A percentile compares a stretch with the other conserved stretches of the same genome.
phyloP scores from a whole-genome alignment of 2,329 filamentous ascomycete genomes.

The Fusarium avenaceum region DNA sequence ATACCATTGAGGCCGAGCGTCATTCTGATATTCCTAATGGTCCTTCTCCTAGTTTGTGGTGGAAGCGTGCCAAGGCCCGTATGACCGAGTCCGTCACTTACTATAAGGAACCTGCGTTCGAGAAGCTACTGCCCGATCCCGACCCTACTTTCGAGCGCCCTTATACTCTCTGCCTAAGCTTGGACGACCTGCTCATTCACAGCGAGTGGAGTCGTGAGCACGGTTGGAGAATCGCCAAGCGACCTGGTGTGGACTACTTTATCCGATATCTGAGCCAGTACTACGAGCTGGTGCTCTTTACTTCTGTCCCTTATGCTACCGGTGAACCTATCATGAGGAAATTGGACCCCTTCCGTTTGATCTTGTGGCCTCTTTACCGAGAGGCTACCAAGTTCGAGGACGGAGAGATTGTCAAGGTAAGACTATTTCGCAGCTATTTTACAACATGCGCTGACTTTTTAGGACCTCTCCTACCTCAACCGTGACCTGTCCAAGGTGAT shows the following conservation, averaged over 20 bases:
- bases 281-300: constrained; percentile 98
- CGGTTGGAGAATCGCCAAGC: constrained; percentile 94
- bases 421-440: constrained; percentile 32
- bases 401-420: constrained; percentile 94
- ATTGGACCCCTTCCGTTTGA: constrained; percentile 93
- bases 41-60: constrained; percentile 82
- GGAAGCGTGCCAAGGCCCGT: constrained; percentile 82
- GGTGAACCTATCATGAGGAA: constrained; percentile 92
- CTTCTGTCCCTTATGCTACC: constrained; percentile 84
- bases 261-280: constrained; percentile 96
- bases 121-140: constrained; percentile 88
- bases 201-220: constrained; percentile 95
- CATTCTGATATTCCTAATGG: constrained; percentile 83
- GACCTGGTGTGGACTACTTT: constrained; percentile 97
- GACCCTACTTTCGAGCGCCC: constrained; percentile 85
- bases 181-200: constrained; percentile 95
- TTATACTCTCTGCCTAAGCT: constrained; percentile 90
- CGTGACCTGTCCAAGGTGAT: constrained; percentile 95
- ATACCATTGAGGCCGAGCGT: constrained; percentile 77
- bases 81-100: constrained; percentile 83
- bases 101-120: constrained; percentile 95
- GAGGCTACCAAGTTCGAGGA: constrained; percentile 98
- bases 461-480: constrained; percentile 98
- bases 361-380: constrained; percentile 93
- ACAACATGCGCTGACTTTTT: constrained; percentile 31